Evolutionary conservation across 106 monocot species (phyloP).

Genomic region (Ottelia alismoides): DNA sequence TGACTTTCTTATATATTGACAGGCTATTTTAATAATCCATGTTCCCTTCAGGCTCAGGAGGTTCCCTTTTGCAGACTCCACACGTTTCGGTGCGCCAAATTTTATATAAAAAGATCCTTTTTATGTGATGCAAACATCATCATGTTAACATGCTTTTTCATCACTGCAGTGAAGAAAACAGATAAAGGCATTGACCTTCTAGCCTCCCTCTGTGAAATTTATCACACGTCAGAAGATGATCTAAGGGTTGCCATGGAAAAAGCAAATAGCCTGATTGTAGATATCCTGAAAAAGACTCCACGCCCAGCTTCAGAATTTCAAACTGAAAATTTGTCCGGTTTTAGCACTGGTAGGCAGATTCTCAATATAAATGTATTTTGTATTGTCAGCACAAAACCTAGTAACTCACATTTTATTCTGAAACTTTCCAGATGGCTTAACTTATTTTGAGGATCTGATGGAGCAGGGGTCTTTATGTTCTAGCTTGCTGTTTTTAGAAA

Average conservation of each 20-base stretch:
- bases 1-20: slow-evolving; percentile 5
- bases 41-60: slow-evolving; percentile 62
- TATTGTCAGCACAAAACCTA: background rate
- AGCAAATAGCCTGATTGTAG: slow-evolving; percentile 50
- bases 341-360: slow-evolving; percentile 44
- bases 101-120: background rate
- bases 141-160: background rate
- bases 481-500: slow-evolving; percentile 57
- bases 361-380: background rate
- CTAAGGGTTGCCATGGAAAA: slow-evolving; percentile 50
- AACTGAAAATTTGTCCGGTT: slow-evolving; percentile 35
- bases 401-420: background rate
- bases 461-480: slow-evolving; percentile 53
- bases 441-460: slow-evolving; percentile 74
- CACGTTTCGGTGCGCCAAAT: slow-evolving; percentile 32
- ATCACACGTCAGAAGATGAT: slow-evolving; percentile 83
- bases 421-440: slow-evolving; percentile 50
- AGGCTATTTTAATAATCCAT: slow-evolving; percentile 83
- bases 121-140: background rate
- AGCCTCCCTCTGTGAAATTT: slow-evolving; percentile 66
- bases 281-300: slow-evolving; percentile 73
- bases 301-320: slow-evolving; percentile 45
- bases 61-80: slow-evolving; percentile 32
- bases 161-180: slow-evolving; percentile 53
- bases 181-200: slow-evolving; percentile 73